Base-by-base conservation (phyloP, 768 basidiomycete genomes). In the Filobasidium wieringae region DNA sequence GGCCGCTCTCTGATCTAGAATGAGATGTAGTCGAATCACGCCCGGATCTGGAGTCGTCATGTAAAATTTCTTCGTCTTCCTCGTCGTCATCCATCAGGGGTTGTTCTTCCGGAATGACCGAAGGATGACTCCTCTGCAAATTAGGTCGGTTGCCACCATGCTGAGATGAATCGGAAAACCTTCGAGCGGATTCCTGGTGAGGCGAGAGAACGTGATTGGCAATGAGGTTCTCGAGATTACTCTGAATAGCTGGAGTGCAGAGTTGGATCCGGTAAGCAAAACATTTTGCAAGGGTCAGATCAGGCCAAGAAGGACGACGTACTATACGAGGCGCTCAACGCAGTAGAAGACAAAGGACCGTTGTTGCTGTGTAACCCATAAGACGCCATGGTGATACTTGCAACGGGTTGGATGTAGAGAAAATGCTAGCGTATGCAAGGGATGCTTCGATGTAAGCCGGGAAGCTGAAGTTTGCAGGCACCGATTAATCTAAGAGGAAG, bases 161-260 rank as follows among this genome's bases (percentile, higher is more conserved):
- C 27, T 45, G 55, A 7, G 54, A 52, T 1, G 53, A 31, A 7
- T 45, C 55, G 27, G 59, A 40, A 17, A 49, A 53, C 0, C 59
- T 22, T 0, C 57, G 60, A 11, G 30, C 56, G 8, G 33, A 34
- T 30, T 50, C 56, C 15, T 55, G 33, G 29, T 9, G 53, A 34
- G 58, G 31, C 36, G 43, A 37, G 45, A 61, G 68, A 61, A 30
- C 63, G 56, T 49, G 68, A 62, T 34, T 67, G 67, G 63, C 60
- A 56, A 71, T 71, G 22, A 73, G 60, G 27, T 55, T 65, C 47
- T 71, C 72, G 27, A 73, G 66, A 33, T 68, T 70, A 29, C 56
- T 60, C 51, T 71, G 68, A 19, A 67, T 64, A 12, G 68, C 72
- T 73, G 49, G 5, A 17, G 53, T 52, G 8, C 7, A 26, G 22